Percentiles rank a stretch among this genome's conserved stretches.
Evolutionary conservation across 2,329 filamentous ascomycete genomes (phyloP).

Genomic region (Talaromyces piceae): DNA sequence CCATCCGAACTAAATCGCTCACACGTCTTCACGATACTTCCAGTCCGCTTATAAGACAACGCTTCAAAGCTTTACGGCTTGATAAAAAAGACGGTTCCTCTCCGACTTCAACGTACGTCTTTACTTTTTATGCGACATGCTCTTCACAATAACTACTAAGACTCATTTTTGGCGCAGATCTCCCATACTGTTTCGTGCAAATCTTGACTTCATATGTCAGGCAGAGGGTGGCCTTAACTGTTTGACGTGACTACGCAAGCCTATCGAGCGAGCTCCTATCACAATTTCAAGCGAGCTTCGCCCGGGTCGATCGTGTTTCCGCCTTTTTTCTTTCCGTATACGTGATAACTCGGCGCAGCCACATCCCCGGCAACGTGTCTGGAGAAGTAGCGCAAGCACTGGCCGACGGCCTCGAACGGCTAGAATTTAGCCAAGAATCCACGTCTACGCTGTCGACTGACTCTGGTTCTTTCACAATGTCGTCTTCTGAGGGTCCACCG

Average conservation of each 20-base stretch:
- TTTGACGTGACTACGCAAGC: background rate
- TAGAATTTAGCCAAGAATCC: constrained; percentile 40
- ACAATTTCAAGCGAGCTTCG: background rate
- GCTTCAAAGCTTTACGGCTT: background rate
- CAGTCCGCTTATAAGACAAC: background rate
- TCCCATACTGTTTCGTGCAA: no score
- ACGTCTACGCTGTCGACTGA: constrained; percentile 34
- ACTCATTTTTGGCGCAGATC: no score
- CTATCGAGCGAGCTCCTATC: background rate
- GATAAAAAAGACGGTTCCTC: background rate
- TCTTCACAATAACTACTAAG: no score
- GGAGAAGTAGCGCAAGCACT: constrained; percentile 38
- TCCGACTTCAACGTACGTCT: background rate
- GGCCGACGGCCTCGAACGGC: constrained; percentile 42
- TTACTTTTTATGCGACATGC: background rate
- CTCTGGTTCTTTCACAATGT: constrained; percentile 37
- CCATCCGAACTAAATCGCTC: constrained; percentile 5
- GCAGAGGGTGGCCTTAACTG: background rate
- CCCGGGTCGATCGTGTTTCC: background rate
- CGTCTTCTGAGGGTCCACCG: constrained; percentile 43
- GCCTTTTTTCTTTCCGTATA: background rate
- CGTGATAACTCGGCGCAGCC: constrained; percentile 11
- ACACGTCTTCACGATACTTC: background rate
- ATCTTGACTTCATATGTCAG: background rate
- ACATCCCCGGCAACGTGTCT: constrained; percentile 37